These are phyloP conservation scores for Cyberlindnera sargentensis DNA, from an alignment of 805 yeast species.

Conservation along the genomic window DNA sequence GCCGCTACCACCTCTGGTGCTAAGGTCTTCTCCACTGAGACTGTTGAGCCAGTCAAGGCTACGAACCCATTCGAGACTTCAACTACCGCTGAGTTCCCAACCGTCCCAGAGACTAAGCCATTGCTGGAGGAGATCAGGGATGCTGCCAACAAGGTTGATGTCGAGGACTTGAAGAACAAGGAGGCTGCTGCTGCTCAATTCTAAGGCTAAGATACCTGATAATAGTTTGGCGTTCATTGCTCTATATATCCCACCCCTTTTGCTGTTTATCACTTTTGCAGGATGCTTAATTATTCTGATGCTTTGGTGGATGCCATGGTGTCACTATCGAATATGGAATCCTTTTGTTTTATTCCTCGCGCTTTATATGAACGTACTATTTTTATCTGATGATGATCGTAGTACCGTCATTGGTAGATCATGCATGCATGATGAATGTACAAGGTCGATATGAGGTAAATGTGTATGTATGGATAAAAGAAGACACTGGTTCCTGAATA, in stretches of 20 bases:
- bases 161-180: conserved; percentile 26
- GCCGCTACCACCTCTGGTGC: conserved; percentile 16
- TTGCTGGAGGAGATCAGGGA: conserved; percentile 6
- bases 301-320: too few species aligned
- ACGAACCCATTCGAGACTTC: conserved; percentile 1
- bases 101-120: conserved; percentile 26
- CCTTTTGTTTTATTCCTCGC: too few species aligned
- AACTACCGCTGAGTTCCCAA: conserved; percentile 24
- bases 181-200: conserved; percentile 17
- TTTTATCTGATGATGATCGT: too few species aligned
- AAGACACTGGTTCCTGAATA: too few species aligned
- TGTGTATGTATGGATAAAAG: background rate
- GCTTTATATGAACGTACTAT: too few species aligned
- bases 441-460: background rate
- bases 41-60: background rate
- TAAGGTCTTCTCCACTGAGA: conserved; percentile 2
- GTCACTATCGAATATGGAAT: too few species aligned
- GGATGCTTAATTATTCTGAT: too few species aligned
- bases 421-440: too few species aligned
- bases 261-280: too few species aligned
- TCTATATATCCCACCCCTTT: too few species aligned
- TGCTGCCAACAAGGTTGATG: conserved; percentile 14
- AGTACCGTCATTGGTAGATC: too few species aligned
- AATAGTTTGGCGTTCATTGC: too few species aligned
- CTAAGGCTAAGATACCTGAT: conserved; percentile 1